Percentiles rank a stretch among this genome's conserved stretches.
Conservation (phyloP, 345 rosid genomes). For the Rhodamnia argentea region DNA sequence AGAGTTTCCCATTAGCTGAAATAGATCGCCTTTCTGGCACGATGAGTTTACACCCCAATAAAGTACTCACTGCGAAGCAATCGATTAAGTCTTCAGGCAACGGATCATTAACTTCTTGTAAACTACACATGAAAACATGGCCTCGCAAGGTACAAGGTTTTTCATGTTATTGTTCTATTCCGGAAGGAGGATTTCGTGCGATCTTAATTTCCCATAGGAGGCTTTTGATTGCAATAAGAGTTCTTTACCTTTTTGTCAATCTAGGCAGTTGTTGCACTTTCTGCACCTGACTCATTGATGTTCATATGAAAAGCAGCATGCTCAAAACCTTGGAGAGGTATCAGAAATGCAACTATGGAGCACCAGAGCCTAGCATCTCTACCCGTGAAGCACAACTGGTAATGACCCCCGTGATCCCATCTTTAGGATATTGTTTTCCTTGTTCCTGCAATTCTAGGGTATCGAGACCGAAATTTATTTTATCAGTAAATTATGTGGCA, state of each 20-base stretch:
- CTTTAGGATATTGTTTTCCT: neutral
- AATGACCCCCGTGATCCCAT: neutral
- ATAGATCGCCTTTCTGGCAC: neutral
- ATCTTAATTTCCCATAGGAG: neutral
- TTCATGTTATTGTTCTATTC: neutral
- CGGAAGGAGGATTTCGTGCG: neutral
- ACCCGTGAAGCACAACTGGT: constrained; percentile 83
- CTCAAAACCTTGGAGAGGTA: constrained; percentile 94
- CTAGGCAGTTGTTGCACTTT: neutral
- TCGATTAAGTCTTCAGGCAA: neutral
- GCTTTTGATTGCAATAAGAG: neutral
- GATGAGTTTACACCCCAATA: neutral
- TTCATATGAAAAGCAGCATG: constrained; percentile 35
- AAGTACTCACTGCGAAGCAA: neutral
- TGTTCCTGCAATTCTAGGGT: neutral
- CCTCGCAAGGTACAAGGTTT: neutral
- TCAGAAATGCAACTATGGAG: constrained; percentile 94
- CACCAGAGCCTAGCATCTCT: constrained; percentile 76
- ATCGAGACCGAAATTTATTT: neutral
- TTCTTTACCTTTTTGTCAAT: neutral
- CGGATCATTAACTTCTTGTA: neutral
- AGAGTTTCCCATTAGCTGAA: neutral
- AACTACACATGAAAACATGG: neutral
- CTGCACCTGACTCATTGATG: neutral
- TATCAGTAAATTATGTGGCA: neutral